Conservation (phyloP, 441 rosid species). For the Raphanus hybrid region DNA sequence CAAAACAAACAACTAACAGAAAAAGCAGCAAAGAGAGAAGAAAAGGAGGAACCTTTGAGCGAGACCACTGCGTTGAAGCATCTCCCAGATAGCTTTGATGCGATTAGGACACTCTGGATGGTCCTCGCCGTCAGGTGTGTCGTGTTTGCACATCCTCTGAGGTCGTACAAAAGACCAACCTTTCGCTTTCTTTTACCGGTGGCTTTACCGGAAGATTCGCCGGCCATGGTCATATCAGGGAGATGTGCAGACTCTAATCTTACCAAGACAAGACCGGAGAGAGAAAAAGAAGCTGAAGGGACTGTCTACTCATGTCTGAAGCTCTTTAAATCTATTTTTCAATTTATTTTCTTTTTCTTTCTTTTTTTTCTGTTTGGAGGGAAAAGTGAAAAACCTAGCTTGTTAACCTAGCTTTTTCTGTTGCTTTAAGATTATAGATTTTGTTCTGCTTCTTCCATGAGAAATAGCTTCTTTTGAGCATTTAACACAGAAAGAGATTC, state of each 20-base stretch:
- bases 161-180: conserved; percentile 80
- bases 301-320: background rate
- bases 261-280: no score
- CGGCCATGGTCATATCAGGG: conserved; percentile 13
- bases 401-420: no score
- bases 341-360: background rate
- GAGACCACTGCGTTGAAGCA: conserved; percentile 60
- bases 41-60: conserved; percentile 53
- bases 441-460: background rate
- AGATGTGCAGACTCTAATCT: background rate
- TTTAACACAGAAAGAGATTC: no score
- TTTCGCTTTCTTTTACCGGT: conserved; percentile 38
- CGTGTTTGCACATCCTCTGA: conserved; percentile 86
- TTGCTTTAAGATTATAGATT: background rate
- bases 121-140: conserved; percentile 59
- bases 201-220: background rate
- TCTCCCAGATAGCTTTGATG: conserved; percentile 69
- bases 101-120: conserved; percentile 89
- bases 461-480: background rate
- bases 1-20: background rate
- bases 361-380: conserved; percentile 18
- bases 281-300: background rate
- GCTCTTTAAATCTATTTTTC: background rate
- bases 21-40: background rate
- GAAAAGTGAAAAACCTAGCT: conserved; percentile 16